Percentiles rank a stretch among this genome's conserved stretches.
Conservation (phyloP, 75 land plant species). For the Adiantum capillusveneris region DNA sequence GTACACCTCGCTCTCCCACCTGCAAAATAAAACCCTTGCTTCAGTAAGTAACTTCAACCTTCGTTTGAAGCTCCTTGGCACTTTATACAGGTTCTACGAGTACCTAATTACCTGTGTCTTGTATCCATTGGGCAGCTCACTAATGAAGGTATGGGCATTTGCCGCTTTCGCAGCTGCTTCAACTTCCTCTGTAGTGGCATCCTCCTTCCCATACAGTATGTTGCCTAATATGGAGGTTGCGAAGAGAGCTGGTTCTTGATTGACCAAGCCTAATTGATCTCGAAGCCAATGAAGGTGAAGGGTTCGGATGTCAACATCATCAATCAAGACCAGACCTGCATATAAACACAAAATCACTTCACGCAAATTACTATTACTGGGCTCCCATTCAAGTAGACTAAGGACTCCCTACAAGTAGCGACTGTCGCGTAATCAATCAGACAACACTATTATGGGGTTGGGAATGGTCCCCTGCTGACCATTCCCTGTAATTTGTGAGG, state of each 20-base stretch:
- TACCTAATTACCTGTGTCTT: slow-evolving; percentile 69
- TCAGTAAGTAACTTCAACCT: too few relatives aligned
- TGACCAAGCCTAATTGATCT: slow-evolving; percentile 87
- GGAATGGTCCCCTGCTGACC: too few relatives aligned
- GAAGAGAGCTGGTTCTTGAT: slow-evolving; percentile 94
- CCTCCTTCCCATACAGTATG: slow-evolving; percentile 86
- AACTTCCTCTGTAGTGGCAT: slow-evolving; percentile 67
- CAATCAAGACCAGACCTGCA: slow-evolving; percentile 73
- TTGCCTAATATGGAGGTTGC: slow-evolving; percentile 84
- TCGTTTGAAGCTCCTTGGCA: too few relatives aligned
- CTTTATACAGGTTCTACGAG: too few relatives aligned
- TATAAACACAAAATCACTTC: too few relatives aligned
- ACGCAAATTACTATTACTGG: too few relatives aligned
- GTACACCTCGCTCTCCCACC: slow-evolving; percentile 96
- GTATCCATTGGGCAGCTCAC: slow-evolving; percentile 68
- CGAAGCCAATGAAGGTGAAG: slow-evolving; percentile 80
- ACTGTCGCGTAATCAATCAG: too few relatives aligned
- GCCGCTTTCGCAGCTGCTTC: slow-evolving; percentile 88
- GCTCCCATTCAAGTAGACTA: too few relatives aligned
- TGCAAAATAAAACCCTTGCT: too few relatives aligned
- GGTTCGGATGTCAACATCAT: slow-evolving; percentile 69
- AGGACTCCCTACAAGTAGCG: too few relatives aligned
- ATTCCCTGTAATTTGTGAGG: too few relatives aligned
- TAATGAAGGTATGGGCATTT: slow-evolving; percentile 86
- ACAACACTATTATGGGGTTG: too few relatives aligned